Base-by-base conservation (phyloP, 306 rosid genomes). In the Vicia villosa region DNA sequence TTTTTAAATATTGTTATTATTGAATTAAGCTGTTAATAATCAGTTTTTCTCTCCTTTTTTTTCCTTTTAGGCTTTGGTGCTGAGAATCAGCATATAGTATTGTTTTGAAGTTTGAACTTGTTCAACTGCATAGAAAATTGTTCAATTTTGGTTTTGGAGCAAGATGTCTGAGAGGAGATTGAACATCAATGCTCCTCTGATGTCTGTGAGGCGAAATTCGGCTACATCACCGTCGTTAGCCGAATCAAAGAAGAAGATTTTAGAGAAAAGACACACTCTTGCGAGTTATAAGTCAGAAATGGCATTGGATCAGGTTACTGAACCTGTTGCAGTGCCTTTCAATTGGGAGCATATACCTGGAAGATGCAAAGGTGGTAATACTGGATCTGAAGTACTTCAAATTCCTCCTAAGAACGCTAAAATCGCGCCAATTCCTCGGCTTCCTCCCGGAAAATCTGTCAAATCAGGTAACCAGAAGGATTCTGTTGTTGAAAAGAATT, bases 261-360 rank as follows among this genome's bases (percentile, higher is more conserved):
- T 77, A 30, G 83, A 82, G 69, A 80, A 82, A 74, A 79, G 83
- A 24, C 75, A 80, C 60, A 77, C 69, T 60, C 85, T 80, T 73
- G 80, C 85, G 17, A 16, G 63, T 63, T 51, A 63, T 64, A 81
- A 74, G 66, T 76, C 95, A 51, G 85, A 87, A 19, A 79, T 49
- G 58, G 36, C 51, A 37, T 50, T 74, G 64, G 87, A 84, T 66
- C 91, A 88, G 65, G 86, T 84, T 22, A 89, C 92, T 5, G 87
- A 91, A 81, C 95, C 92, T 42, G 89, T 84, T 37, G 87, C 96
- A 15, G 95, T 91, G 50, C 97, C 99, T 67, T 91, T 94, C 74
- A 62, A 83, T n/a, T 94, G 99, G 99, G 99, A 94, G 79, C 85
- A 83, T 21, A 84, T 89, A 69, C 97, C 97, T 0, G 99, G 96